These are phyloP conservation scores for Lavandula angustifolia DNA, from an alignment of 257 asterid species.

Conservation along the genomic window DNA sequence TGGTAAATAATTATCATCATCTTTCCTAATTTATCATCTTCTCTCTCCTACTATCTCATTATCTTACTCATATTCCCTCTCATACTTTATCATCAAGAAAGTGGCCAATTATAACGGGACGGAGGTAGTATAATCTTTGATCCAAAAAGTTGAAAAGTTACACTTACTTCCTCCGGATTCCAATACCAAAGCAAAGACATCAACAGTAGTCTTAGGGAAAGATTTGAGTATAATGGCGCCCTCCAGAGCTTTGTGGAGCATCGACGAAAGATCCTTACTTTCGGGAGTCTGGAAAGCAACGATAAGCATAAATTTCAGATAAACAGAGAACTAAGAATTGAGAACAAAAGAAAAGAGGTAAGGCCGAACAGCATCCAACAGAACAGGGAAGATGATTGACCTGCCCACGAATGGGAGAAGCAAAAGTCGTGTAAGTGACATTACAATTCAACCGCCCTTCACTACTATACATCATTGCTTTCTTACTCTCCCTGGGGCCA, in stretches of 20 bases:
- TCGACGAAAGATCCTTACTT: conserved; percentile 73
- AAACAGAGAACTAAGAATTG: conserved; percentile 9
- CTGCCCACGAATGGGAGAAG: conserved; percentile 75
- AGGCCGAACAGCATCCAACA: conserved; percentile 7
- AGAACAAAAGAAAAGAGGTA: conserved; percentile 2
- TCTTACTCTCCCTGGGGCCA: conserved; percentile 97
- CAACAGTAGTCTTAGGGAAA: conserved; percentile 96
- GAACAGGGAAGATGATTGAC: conserved; percentile 39
- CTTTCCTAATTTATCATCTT: no score
- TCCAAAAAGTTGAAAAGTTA: conserved; percentile 4
- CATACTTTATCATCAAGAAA: no score
- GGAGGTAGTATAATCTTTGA: conserved; percentile 1
- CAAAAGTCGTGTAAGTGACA: conserved; percentile 79
- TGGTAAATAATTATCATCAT: no score
- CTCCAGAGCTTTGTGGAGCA: conserved; percentile 91
- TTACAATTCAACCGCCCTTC: conserved; percentile 87
- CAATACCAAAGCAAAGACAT: conserved; percentile 96
- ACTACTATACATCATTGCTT: conserved; percentile 93
- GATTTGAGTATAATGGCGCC: conserved; percentile 88
- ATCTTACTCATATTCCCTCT: no score
- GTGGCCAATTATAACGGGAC: no score
- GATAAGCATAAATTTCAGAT: conserved; percentile 24
- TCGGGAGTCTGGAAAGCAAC: conserved; percentile 60
- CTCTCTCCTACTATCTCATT: no score
- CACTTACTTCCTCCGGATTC: conserved; percentile 98